Evolutionary conservation across 306 rosid genomes (phyloP).

Genomic region (Parietaria judaica): DNA sequence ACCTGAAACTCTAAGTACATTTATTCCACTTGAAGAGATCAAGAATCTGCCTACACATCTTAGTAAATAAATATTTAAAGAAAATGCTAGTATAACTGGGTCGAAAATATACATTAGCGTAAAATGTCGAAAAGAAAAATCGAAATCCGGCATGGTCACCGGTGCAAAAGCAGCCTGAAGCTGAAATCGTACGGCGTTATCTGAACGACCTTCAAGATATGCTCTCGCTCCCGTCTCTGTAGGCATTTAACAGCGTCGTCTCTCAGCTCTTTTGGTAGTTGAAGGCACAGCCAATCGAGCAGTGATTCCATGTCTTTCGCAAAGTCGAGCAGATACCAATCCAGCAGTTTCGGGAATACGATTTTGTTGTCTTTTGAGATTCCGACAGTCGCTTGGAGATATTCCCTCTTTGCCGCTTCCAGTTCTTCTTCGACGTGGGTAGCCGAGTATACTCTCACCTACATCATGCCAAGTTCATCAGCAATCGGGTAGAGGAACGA

Average conservation of each 20-base stretch:
- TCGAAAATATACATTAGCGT: slow-evolving; percentile 17
- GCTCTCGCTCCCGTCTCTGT: slow-evolving; percentile 48
- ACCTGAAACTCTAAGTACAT: background rate
- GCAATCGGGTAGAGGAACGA: too few species aligned
- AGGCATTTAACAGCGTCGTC: slow-evolving; percentile 57
- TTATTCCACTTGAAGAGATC: slow-evolving; percentile 9
- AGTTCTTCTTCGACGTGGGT: slow-evolving; percentile 61
- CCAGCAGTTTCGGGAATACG: slow-evolving; percentile 64
- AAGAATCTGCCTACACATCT: slow-evolving; percentile 6
- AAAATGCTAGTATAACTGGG: background rate
- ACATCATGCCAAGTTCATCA: slow-evolving; percentile 18
- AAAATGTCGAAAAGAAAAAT: background rate
- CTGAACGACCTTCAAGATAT: slow-evolving; percentile 52
- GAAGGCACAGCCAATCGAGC: slow-evolving; percentile 78
- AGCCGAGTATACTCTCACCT: slow-evolving; percentile 82
- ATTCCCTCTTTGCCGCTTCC: slow-evolving; percentile 72
- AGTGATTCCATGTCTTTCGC: slow-evolving; percentile 78
- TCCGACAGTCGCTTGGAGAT: slow-evolving; percentile 67
- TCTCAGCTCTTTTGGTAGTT: slow-evolving; percentile 58
- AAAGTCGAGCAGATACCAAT: slow-evolving; percentile 88
- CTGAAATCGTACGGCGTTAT: slow-evolving; percentile 69
- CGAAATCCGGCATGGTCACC: slow-evolving; percentile 13
- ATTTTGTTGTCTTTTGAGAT: slow-evolving; percentile 52
- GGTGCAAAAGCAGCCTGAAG: slow-evolving; percentile 66
- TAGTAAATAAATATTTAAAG: background rate